A percentile compares a stretch with the other conserved stretches of the same genome.
Conservation (phyloP, 495 filamentous ascomycete genomes). For the Aspergillus funiculosus region DNA sequence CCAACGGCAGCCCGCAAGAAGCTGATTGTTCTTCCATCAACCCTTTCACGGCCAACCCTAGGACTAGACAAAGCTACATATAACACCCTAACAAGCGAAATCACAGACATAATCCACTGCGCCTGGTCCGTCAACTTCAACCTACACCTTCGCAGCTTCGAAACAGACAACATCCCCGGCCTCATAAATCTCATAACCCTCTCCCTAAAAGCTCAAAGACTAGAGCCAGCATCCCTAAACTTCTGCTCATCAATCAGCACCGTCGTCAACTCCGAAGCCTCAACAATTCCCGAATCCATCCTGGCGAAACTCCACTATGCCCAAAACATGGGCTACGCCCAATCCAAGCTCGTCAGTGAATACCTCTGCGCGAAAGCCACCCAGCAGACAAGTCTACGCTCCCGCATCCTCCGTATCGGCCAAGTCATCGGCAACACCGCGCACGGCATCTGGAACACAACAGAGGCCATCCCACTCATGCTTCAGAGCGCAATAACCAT, state of each 20-base stretch:
- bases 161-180: conserved; percentile 49
- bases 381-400: conserved; percentile 23
- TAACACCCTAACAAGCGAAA: conserved; percentile 31
- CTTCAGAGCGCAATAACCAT: conserved; percentile 42
- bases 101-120: conserved; percentile 54
- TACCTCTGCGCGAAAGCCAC: conserved; percentile 39
- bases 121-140: conserved; percentile 73
- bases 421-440: conserved; percentile 52
- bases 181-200: conserved; percentile 52
- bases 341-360: conserved; percentile 60
- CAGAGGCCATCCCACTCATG: conserved; percentile 60
- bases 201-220: conserved; percentile 33
- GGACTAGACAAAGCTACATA: conserved; percentile 39
- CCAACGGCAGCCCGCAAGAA: conserved; percentile 24
- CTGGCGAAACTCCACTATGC: conserved; percentile 44
- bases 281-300: conserved; percentile 43
- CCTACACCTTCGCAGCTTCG: conserved; percentile 53
- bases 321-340: conserved; percentile 53
- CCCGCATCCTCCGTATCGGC: conserved; percentile 48
- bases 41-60: conserved; percentile 35
- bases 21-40: conserved; percentile 35
- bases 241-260: conserved; percentile 60
- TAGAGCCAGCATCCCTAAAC: conserved; percentile 34
- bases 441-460: conserved; percentile 55
- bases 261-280: conserved; percentile 27